Conservation (phyloP, 2,329 filamentous ascomycete genomes). For the Sporothrix brasiliensis region DNA sequence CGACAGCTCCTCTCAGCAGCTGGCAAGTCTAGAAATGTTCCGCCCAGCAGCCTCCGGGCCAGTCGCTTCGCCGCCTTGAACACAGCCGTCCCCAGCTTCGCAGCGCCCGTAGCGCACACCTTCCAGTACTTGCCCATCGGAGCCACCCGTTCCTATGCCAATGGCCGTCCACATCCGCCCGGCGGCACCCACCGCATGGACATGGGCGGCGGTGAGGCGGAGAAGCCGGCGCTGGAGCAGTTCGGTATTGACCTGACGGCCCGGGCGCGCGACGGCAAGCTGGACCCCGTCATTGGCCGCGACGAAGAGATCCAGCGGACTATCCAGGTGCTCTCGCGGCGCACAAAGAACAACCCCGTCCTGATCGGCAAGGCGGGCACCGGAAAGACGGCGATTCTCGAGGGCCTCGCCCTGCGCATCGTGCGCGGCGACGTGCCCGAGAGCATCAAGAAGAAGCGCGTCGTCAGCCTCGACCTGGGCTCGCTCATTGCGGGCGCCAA, state of each 20-base stretch:
- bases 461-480: constrained; percentile 84
- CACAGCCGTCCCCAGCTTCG: background rate
- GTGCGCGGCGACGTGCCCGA: constrained; percentile 92
- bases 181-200: constrained; percentile 96
- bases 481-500: constrained; percentile 94
- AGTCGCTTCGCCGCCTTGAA: background rate
- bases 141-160: constrained; percentile 60
- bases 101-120: background rate
- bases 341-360: constrained; percentile 95
- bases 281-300: constrained; percentile 94
- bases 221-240: constrained; percentile 88
- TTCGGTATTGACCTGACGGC: constrained; percentile 90
- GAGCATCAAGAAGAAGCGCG: constrained; percentile 90
- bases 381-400: constrained; percentile 90
- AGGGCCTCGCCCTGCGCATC: constrained; percentile 87
- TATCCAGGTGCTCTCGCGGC: constrained; percentile 87
- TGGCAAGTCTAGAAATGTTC: background rate
- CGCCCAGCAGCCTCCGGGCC: background rate
- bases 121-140: constrained; percentile 45
- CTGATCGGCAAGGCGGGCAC: constrained; percentile 90
- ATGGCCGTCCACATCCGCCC: constrained; percentile 79
- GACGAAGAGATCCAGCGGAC: constrained; percentile 90
- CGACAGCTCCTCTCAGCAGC: constrained; percentile 33
- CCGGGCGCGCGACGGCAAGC: constrained; percentile 80
- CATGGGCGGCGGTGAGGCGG: constrained; percentile 68